Percentiles rank a stretch among this genome's conserved stretches.
These are phyloP conservation scores for Lepidium africanum DNA, from an alignment of 345 rosid genomes.

Conservation along the genomic window DNA sequence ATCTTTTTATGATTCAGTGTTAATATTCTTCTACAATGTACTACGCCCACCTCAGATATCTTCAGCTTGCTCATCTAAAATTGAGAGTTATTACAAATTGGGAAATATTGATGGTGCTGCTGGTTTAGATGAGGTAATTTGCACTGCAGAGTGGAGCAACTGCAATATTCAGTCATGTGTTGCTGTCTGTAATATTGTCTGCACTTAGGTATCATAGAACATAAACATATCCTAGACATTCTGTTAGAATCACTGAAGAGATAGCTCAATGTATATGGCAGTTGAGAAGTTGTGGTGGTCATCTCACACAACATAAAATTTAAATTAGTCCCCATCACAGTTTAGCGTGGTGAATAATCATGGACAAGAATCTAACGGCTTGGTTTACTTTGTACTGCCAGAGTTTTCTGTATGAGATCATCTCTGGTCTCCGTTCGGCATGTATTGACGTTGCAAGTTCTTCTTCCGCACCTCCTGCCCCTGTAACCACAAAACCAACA, in stretches of 20 bases:
- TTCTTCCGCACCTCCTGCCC: slow-evolving; percentile 62
- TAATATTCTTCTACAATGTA: slow-evolving; percentile 84
- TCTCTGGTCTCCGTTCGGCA: slow-evolving; percentile 62
- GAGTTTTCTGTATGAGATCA: slow-evolving; percentile 77
- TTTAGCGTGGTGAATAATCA: background rate
- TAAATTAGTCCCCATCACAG: background rate
- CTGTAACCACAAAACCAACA: slow-evolving; percentile 53
- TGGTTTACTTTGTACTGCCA: slow-evolving; percentile 27
- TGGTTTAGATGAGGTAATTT: slow-evolving; percentile 70
- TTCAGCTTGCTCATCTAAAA: slow-evolving; percentile 45
- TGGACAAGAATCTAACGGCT: slow-evolving; percentile 20
- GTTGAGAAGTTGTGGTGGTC: background rate
- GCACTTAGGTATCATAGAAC: background rate
- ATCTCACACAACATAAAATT: background rate
- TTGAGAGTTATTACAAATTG: slow-evolving; percentile 74
- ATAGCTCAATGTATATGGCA: background rate
- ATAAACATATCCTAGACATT: background rate
- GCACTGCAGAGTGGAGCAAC: slow-evolving; percentile 7
- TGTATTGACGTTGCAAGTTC: slow-evolving; percentile 72
- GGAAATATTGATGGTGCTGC: slow-evolving; percentile 48
- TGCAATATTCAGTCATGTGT: background rate
- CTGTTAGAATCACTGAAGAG: background rate
- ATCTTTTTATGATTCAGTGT: slow-evolving; percentile 84
- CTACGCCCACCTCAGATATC: slow-evolving; percentile 77
- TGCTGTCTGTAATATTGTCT: background rate